phyloP scores from a whole-genome alignment of 2,329 filamentous ascomycete species.

The Colletotrichum paranaense region DNA sequence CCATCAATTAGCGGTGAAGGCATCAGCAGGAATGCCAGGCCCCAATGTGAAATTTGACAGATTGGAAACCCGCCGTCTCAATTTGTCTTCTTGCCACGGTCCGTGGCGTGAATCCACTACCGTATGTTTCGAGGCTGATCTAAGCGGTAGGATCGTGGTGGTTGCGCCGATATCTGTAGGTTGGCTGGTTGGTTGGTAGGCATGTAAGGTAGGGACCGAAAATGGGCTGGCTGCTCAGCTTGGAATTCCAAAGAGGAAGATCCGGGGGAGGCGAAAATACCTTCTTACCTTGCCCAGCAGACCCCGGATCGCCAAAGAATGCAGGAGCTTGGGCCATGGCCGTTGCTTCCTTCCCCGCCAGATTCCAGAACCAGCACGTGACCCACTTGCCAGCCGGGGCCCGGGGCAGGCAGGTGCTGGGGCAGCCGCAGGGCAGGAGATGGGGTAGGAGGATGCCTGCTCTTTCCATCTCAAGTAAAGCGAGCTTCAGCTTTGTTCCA shows the following conservation, averaged over 20 bases:
- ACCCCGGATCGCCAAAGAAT: conserved; percentile 1
- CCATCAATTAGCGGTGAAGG: background rate
- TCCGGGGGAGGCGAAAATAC: background rate
- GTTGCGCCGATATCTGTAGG: background rate
- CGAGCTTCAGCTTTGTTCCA: conserved; percentile 29
- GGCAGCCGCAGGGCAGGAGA: background rate
- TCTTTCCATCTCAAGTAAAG: background rate
- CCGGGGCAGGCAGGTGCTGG: no score
- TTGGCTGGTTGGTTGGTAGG: no score
- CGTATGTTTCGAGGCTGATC: background rate
- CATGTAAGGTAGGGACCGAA: background rate
- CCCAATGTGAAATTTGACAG: background rate
- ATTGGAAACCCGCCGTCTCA: background rate
- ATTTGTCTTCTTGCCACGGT: no score
- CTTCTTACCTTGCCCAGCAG: background rate
- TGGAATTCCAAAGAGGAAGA: background rate
- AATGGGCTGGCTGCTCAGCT: background rate
- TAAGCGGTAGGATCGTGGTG: background rate
- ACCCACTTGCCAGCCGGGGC: background rate
- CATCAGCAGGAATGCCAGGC: background rate
- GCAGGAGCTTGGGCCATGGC: conserved; percentile 19
- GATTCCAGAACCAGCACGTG: conserved; percentile 19
- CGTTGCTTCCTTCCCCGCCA: background rate
- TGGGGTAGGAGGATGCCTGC: conserved; percentile 21
- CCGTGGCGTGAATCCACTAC: background rate